Evolutionary conservation across 208 protist genomes (phyloP).

Genomic region (Sergeia podlipaevii): DNA sequence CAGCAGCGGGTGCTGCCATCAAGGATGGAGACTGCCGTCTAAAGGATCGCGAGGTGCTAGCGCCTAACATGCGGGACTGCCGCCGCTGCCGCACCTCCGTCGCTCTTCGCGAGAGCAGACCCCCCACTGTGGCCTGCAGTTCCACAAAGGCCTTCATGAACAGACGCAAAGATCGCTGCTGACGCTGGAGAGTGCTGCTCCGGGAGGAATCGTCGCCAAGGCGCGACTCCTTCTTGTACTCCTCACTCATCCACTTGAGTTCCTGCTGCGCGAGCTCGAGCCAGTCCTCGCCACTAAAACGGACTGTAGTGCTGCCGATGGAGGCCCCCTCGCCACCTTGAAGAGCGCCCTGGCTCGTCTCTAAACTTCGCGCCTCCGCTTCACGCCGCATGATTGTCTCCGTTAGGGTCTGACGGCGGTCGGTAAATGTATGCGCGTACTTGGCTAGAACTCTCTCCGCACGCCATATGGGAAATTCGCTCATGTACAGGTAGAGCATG

Average conservation of each 20-base stretch:
- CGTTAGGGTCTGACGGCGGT: too few species aligned
- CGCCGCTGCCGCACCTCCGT: constrained; percentile 1
- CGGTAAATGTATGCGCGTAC: too few species aligned
- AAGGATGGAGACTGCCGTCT: not conserved
- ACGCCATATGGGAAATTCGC: constrained; percentile 24
- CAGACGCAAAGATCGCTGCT: constrained; percentile 10
- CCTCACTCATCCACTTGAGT: constrained; percentile 8
- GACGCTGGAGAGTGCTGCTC: constrained; percentile 5
- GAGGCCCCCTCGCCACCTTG: too few species aligned
- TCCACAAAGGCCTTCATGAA: constrained; percentile 15
- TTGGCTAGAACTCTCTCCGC: constrained; percentile 26
- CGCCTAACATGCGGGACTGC: not conserved
- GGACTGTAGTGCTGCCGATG: too few species aligned
- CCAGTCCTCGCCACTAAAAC: constrained; percentile 7
- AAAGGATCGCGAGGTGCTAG: not conserved
- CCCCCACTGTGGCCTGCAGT: constrained; percentile 13
- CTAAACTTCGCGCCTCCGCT: too few species aligned
- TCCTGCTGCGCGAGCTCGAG: constrained; percentile 16
- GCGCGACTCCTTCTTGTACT: constrained; percentile 3
- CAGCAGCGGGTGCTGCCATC: not conserved
- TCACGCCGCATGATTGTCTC: too few species aligned
- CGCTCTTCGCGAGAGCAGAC: constrained; percentile 5
- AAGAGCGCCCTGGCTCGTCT: too few species aligned
- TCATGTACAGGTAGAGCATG: constrained; percentile 37
- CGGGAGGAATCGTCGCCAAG: not conserved